Conservation (phyloP, 352 stramenopile genomes). For the Phytophthora macrochlamydospora region DNA sequence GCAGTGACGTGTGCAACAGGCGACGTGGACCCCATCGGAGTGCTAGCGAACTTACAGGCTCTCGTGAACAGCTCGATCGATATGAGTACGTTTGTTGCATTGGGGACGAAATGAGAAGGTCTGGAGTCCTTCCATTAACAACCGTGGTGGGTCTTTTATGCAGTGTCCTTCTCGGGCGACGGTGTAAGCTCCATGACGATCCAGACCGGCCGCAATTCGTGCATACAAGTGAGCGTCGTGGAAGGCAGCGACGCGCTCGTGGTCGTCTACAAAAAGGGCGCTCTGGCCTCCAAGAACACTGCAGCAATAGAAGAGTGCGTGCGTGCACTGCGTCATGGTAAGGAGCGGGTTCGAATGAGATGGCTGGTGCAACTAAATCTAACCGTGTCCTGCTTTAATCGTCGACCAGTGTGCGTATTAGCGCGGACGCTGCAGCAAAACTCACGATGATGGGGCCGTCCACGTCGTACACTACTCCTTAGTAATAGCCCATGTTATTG, state of each 20-base stretch:
- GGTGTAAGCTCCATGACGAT: conserved; percentile 88
- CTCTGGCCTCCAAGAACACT: conserved; percentile 66
- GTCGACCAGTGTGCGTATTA: conserved; percentile 56
- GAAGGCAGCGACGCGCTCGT: conserved; percentile 75
- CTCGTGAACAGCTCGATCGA: conserved; percentile 86
- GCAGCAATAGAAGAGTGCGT: conserved; percentile 84
- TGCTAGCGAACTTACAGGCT: conserved; percentile 90
- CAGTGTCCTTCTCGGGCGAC: conserved; percentile 86
- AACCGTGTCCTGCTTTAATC: neutral
- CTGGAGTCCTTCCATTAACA: neutral
- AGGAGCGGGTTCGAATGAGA: conserved; percentile 2
- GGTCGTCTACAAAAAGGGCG: conserved; percentile 90
- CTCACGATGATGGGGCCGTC: conserved; percentile 41
- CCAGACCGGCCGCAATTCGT: conserved; percentile 82
- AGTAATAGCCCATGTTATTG: conserved; percentile 16
- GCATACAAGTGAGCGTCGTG: conserved; percentile 88
- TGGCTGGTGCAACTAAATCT: neutral
- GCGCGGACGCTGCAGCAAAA: conserved; percentile 75
- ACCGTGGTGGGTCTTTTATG: neutral
- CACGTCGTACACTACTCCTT: conserved; percentile 7
- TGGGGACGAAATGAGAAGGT: too few species aligned
- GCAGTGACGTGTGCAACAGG: conserved; percentile 80
- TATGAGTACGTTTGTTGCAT: conserved; percentile 67
- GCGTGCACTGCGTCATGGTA: conserved; percentile 77
- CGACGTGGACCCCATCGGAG: conserved; percentile 90